Base-by-base conservation (phyloP, 345 rosid species). In the Salix purpurea region DNA sequence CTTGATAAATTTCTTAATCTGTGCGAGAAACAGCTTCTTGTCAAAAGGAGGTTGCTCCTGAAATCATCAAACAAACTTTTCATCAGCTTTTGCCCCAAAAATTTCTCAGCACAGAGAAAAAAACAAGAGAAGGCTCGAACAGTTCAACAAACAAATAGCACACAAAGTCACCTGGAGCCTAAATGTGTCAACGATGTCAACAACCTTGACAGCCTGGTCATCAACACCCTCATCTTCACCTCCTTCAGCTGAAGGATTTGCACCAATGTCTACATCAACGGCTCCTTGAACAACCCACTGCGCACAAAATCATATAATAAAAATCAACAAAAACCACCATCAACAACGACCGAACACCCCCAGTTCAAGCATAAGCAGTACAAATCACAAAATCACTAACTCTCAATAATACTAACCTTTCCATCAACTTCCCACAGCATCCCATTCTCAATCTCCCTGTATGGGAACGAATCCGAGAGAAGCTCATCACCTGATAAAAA, bases 221-320 rank as follows among this genome's bases (percentile, higher is more conserved):
- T 96, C 98, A 77, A 92, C 97, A 81, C 94, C 91, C 74, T 96
- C 99, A 12, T 91, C 99, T 1, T 85, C 93, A 3, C 37, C 94
- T 67, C 92, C 98, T 75, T 94, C 99, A 24, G 99, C 97, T 23
- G 98, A 96, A 42, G 98, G 98, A 80, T 96, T 96, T 54, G 99
- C 99, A 76, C 99, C 99, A 64, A 90, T 96, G 85, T 96, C 70
- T 4, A 96, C 91, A 77, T 89, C 87, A 0, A 94, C 50, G 1
- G 97, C 84, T 67, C 99, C 99, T 82, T 87, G 44, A 8, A 85
- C 84, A 86, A 91, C 92, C 99, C 99, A 94, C 99, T 94, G 79
- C 10, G 76, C 44, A 37, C 15, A 52, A 34, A 24, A 8, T 39
- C 23, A 76, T 23, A 15, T 4, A 21, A 30, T n/a, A 32, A 67